These are phyloP conservation scores for Triticum dicoccoides DNA, from an alignment of 176 grass and related monocot genomes.

Conservation along the genomic window DNA sequence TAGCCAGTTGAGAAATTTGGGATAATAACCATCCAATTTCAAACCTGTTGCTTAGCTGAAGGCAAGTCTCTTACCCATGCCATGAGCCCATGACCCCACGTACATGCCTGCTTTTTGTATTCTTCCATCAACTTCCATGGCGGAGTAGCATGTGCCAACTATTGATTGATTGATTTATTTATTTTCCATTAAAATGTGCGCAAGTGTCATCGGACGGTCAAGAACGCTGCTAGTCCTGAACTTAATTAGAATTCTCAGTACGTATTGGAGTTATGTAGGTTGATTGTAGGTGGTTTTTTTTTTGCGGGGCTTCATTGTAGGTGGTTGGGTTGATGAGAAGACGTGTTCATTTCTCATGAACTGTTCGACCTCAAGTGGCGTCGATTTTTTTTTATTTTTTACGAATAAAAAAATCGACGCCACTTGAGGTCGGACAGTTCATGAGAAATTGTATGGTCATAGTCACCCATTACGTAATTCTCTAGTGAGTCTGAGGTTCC, in stretches of 20 bases:
- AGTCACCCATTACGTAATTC: constrained; percentile 1
- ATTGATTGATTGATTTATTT: not conserved
- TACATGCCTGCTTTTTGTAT: constrained; percentile 6
- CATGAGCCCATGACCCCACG: not conserved
- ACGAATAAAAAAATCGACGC: no score
- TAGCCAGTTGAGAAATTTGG: not conserved
- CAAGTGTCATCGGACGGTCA: constrained; percentile 25
- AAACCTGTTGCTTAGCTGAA: constrained; percentile 28
- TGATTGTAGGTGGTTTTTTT: no score
- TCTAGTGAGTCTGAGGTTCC: not conserved
- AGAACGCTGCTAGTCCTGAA: not conserved
- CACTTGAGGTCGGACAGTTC: no score
- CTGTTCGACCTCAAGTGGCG: not conserved
- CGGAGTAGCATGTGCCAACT: constrained; percentile 17
- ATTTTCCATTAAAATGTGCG: constrained; percentile 10
- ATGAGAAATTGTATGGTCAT: not conserved
- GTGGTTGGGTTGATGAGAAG: not conserved
- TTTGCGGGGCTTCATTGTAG: not conserved
- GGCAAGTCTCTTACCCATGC: constrained; percentile 16
- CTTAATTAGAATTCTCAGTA: not conserved
- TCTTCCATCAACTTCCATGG: constrained; percentile 25
- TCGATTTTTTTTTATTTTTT: not conserved
- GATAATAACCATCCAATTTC: not conserved
- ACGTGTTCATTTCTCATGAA: not conserved
- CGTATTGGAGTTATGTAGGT: not conserved